Percentiles rank a stretch among this genome's conserved stretches.
Conservation (phyloP, 306 rosid genomes). For the Hippophae rhamnoides region DNA sequence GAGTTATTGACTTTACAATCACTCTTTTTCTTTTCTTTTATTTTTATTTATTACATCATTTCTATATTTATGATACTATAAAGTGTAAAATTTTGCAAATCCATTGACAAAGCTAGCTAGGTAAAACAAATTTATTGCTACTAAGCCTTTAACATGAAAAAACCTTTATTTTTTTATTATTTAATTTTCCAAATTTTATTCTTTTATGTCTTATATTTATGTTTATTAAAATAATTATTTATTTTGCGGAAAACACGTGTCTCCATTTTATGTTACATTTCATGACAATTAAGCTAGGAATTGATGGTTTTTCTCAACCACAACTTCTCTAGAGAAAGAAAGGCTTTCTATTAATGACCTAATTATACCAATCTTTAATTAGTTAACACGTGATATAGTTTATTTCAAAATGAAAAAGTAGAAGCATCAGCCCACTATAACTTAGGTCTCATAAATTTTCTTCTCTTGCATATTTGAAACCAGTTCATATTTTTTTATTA, state of each 20-base stretch:
- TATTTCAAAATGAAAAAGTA: constrained; percentile 4
- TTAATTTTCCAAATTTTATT: neutral
- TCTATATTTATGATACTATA: too few species aligned
- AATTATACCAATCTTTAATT: constrained; percentile 16
- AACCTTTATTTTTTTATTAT: neutral
- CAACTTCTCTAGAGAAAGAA: neutral
- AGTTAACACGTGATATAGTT: neutral
- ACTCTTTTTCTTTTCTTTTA: too few species aligned
- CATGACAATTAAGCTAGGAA: neutral
- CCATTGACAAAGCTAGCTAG: neutral
- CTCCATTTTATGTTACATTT: constrained; percentile 1
- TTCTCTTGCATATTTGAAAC: neutral
- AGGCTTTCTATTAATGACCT: constrained; percentile 5
- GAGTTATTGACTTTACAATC: too few species aligned
- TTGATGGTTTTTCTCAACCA: constrained; percentile 2
- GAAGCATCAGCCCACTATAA: constrained; percentile 10
- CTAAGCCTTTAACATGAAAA: neutral
- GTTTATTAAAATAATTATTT: neutral
- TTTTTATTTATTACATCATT: too few species aligned
- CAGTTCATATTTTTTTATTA: neutral
- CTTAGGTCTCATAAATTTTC: neutral
- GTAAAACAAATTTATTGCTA: neutral
- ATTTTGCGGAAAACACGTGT: constrained; percentile 6
- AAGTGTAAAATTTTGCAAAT: neutral
- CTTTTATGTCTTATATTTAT: neutral